Evolutionary conservation across 2,329 filamentous ascomycete genomes (phyloP).

Genomic region (Penicillium freii): DNA sequence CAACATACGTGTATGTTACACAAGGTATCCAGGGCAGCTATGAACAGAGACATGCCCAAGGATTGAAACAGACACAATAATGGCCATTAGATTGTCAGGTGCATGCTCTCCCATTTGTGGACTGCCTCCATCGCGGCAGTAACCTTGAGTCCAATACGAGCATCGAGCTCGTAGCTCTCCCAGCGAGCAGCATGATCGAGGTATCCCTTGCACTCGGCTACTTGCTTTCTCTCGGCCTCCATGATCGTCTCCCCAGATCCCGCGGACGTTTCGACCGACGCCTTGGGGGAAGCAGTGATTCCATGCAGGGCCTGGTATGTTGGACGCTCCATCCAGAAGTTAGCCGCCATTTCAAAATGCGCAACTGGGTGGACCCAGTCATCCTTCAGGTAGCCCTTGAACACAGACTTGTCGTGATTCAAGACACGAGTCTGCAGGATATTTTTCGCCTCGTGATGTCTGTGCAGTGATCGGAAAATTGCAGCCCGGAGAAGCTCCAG

Average conservation of each 20-base stretch:
- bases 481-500: conserved; percentile 65
- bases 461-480: conserved; percentile 62
- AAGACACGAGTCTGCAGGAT: conserved; percentile 64
- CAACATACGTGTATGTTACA: conserved; percentile 1
- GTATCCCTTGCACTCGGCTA: conserved; percentile 56
- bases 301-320: conserved; percentile 39
- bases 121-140: conserved; percentile 48
- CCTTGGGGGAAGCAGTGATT: neutral
- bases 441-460: conserved; percentile 62
- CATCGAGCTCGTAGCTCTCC: conserved; percentile 63
- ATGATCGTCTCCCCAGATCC: neutral
- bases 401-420: conserved; percentile 51
- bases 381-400: conserved; percentile 53
- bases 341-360: conserved; percentile 81
- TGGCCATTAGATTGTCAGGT: conserved; percentile 15
- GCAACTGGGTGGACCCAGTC: conserved; percentile 70
- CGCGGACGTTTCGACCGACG: conserved; percentile 3
- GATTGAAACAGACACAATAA: neutral
- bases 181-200: conserved; percentile 58
- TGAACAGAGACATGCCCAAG: neutral
- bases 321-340: conserved; percentile 68
- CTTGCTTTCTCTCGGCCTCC: conserved; percentile 37
- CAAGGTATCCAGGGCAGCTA: neutral
- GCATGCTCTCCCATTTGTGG: conserved; percentile 41
- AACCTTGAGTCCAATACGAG: conserved; percentile 52